Evolutionary conservation across 2,329 filamentous ascomycete genomes (phyloP).

Genomic region (Tolypocladium tundrense): DNA sequence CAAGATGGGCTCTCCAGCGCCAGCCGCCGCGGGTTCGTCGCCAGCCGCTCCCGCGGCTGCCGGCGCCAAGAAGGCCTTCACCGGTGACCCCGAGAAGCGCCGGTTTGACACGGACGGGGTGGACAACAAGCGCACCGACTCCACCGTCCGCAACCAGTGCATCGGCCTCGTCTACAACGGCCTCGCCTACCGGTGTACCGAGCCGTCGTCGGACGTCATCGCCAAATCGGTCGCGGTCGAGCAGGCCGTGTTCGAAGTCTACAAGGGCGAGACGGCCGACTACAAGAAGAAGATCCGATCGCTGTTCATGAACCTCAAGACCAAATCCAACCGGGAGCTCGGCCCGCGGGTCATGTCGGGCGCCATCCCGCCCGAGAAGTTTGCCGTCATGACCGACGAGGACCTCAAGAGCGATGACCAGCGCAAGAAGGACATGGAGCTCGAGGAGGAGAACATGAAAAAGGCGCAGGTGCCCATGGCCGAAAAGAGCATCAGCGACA

Average conservation of each 20-base stretch:
- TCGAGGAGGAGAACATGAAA: constrained; percentile 91
- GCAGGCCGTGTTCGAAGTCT: constrained; percentile 58
- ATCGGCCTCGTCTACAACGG: constrained; percentile 92
- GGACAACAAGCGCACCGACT: constrained; percentile 64
- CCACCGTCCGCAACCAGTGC: constrained; percentile 67
- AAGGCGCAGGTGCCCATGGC: constrained; percentile 90
- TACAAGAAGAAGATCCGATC: constrained; percentile 89
- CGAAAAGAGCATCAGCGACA: constrained; percentile 82
- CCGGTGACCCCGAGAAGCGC: constrained; percentile 66
- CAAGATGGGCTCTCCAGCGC: constrained; percentile 29
- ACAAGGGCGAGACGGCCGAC: constrained; percentile 59
- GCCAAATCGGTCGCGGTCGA: constrained; percentile 75
- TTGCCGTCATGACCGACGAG: constrained; percentile 80
- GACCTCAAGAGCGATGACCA: constrained; percentile 85
- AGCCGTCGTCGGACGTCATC: constrained; percentile 61
- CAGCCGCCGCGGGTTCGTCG: constrained; percentile 39
- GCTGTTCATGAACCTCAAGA: constrained; percentile 90
- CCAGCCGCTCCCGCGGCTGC: constrained; percentile 38
- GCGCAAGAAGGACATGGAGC: constrained; percentile 61
- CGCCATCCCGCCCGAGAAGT: constrained; percentile 59
- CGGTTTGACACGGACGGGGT: constrained; percentile 75
- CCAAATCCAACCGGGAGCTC: constrained; percentile 73
- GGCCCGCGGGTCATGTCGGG: constrained; percentile 66
- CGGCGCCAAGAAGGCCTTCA: constrained; percentile 35
- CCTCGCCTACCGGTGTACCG: constrained; percentile 59